phyloP scores from a whole-genome alignment of 2,329 filamentous ascomycete species.

The Cladophialophora psammophila region DNA sequence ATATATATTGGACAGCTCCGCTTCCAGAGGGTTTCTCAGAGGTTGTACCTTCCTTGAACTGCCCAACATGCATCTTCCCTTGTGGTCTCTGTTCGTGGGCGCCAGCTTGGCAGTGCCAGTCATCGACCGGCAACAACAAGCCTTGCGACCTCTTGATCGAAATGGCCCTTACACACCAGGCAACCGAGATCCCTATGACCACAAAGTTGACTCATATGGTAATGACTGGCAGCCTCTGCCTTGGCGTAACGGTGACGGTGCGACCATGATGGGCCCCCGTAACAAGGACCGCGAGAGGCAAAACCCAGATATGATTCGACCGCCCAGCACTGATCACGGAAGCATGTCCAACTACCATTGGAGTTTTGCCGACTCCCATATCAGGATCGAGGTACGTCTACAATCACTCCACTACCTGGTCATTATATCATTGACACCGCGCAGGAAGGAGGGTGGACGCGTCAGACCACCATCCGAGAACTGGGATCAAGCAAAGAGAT shows the following conservation, averaged over 20 bases:
- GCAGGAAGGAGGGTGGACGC: conserved; percentile 77
- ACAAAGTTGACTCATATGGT: conserved; percentile 34
- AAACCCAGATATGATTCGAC: conserved; percentile 74
- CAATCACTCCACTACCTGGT: background rate
- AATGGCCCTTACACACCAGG: conserved; percentile 31
- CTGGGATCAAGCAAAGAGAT: conserved; percentile 63
- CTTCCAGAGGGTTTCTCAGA: conserved; percentile 9
- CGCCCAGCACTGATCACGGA: conserved; percentile 76
- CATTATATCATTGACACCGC: background rate
- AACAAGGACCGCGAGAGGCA: conserved; percentile 72
- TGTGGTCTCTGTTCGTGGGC: conserved; percentile 32
- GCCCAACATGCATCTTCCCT: conserved; percentile 30
- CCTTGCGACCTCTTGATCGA: conserved; percentile 20
- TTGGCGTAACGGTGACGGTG: conserved; percentile 68
- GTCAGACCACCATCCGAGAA: conserved; percentile 64
- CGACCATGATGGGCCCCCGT: conserved; percentile 72
- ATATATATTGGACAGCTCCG: conserved; percentile 14
- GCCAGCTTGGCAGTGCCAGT: conserved; percentile 31
- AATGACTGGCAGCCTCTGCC: conserved; percentile 61
- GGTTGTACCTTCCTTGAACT: conserved; percentile 5
- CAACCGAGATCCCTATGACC: conserved; percentile 34
- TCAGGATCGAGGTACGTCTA: conserved; percentile 65
- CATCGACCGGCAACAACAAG: conserved; percentile 51
- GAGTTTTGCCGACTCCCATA: conserved; percentile 71
- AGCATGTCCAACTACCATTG: conserved; percentile 75